Percentiles rank a stretch among this genome's conserved stretches.
Conservation (phyloP, 768 basidiomycete species). For the Tremella yokohamensis region DNA sequence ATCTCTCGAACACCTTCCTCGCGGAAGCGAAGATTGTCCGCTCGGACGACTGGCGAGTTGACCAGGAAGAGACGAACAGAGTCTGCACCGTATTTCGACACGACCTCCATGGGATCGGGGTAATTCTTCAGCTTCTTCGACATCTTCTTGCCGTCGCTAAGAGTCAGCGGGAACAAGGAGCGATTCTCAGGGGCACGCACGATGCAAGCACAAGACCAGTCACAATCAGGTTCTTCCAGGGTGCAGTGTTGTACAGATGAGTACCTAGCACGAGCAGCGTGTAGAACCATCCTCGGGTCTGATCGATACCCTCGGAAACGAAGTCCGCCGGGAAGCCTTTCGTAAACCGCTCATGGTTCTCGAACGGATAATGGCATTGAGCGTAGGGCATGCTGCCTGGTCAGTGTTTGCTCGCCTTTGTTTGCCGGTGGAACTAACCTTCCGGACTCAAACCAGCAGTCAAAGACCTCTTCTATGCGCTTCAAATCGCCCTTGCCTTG, state of each 20-base stretch:
- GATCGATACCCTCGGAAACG: conserved; percentile 96
- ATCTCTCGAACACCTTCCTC: conserved; percentile 98
- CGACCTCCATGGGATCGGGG: conserved; percentile 87
- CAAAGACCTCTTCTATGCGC: conserved; percentile 96
- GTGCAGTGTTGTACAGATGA: conserved; percentile 85
- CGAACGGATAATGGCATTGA: conserved; percentile 95
- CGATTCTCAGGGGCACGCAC: conserved; percentile 56
- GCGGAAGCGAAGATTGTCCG: conserved; percentile 94
- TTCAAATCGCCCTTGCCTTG: conserved; percentile 78
- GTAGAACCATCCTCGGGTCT: conserved; percentile 99
- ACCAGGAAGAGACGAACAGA: conserved; percentile 97
- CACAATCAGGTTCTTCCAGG: conserved; percentile 97
- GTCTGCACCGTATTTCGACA: conserved; percentile 90
- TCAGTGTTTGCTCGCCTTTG: not conserved
- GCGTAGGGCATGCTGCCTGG: conserved; percentile 89
- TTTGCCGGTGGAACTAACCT: conserved; percentile 63
- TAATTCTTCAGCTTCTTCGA: conserved; percentile 96
- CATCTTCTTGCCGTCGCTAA: conserved; percentile 98
- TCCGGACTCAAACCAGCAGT: conserved; percentile 99
- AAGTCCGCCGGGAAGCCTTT: conserved; percentile 89
- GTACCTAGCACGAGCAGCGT: conserved; percentile 93
- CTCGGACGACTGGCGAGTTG: conserved; percentile 96
- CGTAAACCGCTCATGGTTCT: conserved; percentile 86
- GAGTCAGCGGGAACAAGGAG: conserved; percentile 2
- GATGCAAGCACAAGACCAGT: conserved; percentile 92